Evolutionary conservation across 2,329 filamentous ascomycete species (phyloP), one percentile per base, ranked within the genome.

Genomic region (Leptosphaerulina australis): DNA sequence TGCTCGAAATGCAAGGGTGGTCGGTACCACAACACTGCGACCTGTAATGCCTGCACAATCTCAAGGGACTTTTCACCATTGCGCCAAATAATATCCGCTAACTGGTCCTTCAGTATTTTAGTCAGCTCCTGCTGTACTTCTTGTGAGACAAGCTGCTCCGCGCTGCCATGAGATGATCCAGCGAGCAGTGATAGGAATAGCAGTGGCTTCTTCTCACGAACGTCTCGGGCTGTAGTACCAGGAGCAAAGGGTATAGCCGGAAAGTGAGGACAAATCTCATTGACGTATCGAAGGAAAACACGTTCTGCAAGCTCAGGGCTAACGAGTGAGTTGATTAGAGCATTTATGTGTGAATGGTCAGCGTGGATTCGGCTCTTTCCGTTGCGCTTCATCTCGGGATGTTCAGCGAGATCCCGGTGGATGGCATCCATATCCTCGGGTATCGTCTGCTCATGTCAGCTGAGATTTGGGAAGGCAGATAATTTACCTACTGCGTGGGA

Each of bases 1-100:
- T 94, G 88, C 64, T 95, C 90, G 51, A 89, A 89, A 62, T 88
- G 83, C 59, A 93, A 86, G 0, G 91, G 91, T 12, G 90, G 90
- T 69, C 85, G 86, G 70, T 96, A 95, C 89, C 91, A 96, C 15
- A 91, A 82, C n/a, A 87, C 84, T 5, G 84, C 80, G 3, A 96
- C 77, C 50, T 90, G 81, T 30, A 96, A 76, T 1, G 89, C 83
- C 73, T 96, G 91, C 7, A 95, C 84, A 5, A 96, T 77, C 70
- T 96, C 91, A 14, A 96, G 74, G 26, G 83, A 90, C 77, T 95
- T 96, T 62, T 91, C 86, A 10, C 89, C 90, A 5, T 83, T 82
- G 22, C 91, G 77, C 59, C 94, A 82, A 30, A 93, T 81, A 58
- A 84, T 85, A 34, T 94, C 87, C 2, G 88, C 89, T 45, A 94